These are phyloP conservation scores for Fusarium abutilonis DNA, from an alignment of 2,329 filamentous ascomycete genomes.

Conservation along the genomic window DNA sequence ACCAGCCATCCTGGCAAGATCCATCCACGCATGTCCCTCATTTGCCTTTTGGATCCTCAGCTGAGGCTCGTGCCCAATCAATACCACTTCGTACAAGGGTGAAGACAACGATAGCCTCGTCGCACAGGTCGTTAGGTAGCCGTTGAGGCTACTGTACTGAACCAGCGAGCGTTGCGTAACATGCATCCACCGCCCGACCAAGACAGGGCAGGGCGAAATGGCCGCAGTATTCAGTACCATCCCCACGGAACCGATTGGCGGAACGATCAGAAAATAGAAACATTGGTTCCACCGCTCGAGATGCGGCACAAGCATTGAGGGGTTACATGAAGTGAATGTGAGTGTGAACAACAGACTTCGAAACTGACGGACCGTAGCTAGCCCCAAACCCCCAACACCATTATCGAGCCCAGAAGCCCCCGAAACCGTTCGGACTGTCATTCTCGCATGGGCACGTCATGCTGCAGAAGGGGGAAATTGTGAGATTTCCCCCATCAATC, in stretches of 20 bases:
- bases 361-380: conserved; percentile 2
- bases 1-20: neutral
- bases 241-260: conserved; percentile 14
- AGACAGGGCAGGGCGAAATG: conserved; percentile 3
- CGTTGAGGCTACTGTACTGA: conserved; percentile 22
- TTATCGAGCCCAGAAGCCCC: neutral
- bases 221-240: conserved; percentile 1
- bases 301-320: conserved; percentile 17
- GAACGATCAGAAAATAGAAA: conserved; percentile 23
- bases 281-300: conserved; percentile 15
- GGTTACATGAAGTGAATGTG: conserved; percentile 2
- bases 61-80: conserved; percentile 23
- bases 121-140: conserved; percentile 11
- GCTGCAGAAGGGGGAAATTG: conserved; percentile 22
- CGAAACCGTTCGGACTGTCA: conserved; percentile 26
- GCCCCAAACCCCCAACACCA: neutral
- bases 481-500: conserved; percentile 22
- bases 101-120: conserved; percentile 4
- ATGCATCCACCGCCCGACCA: conserved; percentile 12
- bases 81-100: conserved; percentile 13
- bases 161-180: conserved; percentile 18
- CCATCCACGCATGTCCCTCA: neutral
- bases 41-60: conserved; percentile 13
- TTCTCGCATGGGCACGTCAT: conserved; percentile 24
- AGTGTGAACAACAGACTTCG: conserved; percentile 3